Conservation (phyloP, 108 stramenopile species). For the Skeletonema costatum region DNA sequence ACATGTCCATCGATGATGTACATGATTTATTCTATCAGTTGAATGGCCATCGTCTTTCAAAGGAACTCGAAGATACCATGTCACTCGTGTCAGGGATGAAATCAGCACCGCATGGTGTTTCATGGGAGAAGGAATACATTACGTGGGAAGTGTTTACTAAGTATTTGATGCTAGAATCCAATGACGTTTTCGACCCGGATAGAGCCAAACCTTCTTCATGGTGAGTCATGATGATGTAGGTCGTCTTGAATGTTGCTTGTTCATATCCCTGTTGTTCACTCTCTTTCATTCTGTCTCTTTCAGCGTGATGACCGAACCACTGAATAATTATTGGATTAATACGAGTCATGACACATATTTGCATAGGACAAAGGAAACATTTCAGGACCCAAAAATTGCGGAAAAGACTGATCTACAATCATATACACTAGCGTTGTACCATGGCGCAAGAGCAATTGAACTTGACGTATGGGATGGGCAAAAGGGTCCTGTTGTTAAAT, state of each 20-base stretch:
- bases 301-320: slow-evolving; percentile 60
- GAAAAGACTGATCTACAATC: slow-evolving; percentile 73
- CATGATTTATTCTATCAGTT: slow-evolving; percentile 55
- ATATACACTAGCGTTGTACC: slow-evolving; percentile 68
- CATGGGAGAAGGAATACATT: slow-evolving; percentile 58
- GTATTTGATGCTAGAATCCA: slow-evolving; percentile 52
- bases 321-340: slow-evolving; percentile 93
- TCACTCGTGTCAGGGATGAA: slow-evolving; percentile 11
- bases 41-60: slow-evolving; percentile 51
- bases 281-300: slow-evolving; percentile 36
- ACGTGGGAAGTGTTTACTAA: slow-evolving; percentile 67
- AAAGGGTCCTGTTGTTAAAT: slow-evolving; percentile 51
- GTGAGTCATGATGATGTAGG: not conserved
- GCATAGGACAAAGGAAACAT: slow-evolving; percentile 94
- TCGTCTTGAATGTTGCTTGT: not conserved
- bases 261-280: not conserved
- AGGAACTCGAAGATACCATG: slow-evolving; percentile 10
- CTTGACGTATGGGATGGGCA: slow-evolving; percentile 97
- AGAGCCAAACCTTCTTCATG: slow-evolving; percentile 42
- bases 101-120: slow-evolving; percentile 14
- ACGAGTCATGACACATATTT: slow-evolving; percentile 97
- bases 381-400: slow-evolving; percentile 48
- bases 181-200: slow-evolving; percentile 71
- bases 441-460: slow-evolving; percentile 96
- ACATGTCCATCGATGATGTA: slow-evolving; percentile 57